phyloP scores from a whole-genome alignment of 805 yeast genomes.

The Starmera amethionina region DNA sequence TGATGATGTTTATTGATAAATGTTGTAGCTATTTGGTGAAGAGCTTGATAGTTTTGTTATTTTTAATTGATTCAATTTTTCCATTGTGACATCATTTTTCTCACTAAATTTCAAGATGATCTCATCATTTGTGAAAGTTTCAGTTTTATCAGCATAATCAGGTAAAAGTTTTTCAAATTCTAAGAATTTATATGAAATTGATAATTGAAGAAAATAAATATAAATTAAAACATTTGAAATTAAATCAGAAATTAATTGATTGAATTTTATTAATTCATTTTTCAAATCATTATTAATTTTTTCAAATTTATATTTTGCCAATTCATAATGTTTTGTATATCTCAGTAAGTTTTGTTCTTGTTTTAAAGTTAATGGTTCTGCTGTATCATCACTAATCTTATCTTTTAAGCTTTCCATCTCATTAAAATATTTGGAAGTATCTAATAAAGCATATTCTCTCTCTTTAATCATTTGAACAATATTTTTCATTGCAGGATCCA shows the following conservation, averaged over 20 bases:
- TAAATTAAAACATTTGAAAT: constrained; percentile 20
- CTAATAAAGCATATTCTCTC: constrained; percentile 26
- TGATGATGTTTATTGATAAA: not conserved
- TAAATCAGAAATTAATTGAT: constrained; percentile 22
- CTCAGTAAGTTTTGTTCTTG: constrained; percentile 26
- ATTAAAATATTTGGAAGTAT: constrained; percentile 25
- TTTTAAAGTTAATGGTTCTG: constrained; percentile 23
- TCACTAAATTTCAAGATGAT: not conserved
- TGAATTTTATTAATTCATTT: constrained; percentile 36
- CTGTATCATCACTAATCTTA: constrained; percentile 10
- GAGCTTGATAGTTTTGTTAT: not conserved
- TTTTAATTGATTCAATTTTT: no score
- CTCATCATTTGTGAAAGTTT: constrained; percentile 4
- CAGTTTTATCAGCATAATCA: constrained; percentile 3
- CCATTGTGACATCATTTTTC: no score
- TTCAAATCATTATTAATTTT: constrained; percentile 29
- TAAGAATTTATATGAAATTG: constrained; percentile 24
- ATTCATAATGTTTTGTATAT: constrained; percentile 20
- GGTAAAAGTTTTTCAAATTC: constrained; percentile 4
- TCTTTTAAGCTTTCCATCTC: constrained; percentile 11
- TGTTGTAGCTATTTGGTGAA: not conserved
- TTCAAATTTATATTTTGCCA: constrained; percentile 27
- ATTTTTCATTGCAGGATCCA: constrained; percentile 10
- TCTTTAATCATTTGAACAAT: constrained; percentile 21
- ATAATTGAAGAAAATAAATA: constrained; percentile 29